phyloP scores from a whole-genome alignment of 495 filamentous ascomycete genomes.

The Aspergillus steynii region DNA sequence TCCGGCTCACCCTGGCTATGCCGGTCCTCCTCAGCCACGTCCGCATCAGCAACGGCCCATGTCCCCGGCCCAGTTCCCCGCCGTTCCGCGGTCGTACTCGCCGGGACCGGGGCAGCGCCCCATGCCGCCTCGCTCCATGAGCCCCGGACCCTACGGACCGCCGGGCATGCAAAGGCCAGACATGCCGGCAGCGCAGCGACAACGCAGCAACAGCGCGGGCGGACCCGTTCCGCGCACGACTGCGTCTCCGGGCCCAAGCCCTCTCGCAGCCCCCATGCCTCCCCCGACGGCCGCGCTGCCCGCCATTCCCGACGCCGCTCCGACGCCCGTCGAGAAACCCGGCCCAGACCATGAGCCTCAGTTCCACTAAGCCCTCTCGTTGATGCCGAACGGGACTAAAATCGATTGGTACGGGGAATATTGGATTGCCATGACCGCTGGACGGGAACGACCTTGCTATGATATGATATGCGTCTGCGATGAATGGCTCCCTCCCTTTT shows the following conservation, averaged over 20 bases:
- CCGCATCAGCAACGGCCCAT: slow-evolving; percentile 31
- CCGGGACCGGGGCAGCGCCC: slow-evolving; percentile 36
- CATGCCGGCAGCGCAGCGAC: slow-evolving; percentile 41
- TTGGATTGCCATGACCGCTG: slow-evolving; percentile 12
- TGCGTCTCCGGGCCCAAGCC: slow-evolving; percentile 60
- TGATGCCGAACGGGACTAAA: slow-evolving; percentile 3
- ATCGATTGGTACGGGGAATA: slow-evolving; percentile 7
- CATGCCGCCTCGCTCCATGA: slow-evolving; percentile 48
- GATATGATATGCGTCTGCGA: slow-evolving; percentile 27
- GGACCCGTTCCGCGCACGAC: slow-evolving; percentile 40
- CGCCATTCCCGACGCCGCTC: slow-evolving; percentile 26
- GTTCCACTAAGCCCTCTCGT: slow-evolving; percentile 2
- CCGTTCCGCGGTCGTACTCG: slow-evolving; percentile 46
- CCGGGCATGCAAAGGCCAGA: slow-evolving; percentile 47
- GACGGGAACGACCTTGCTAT: slow-evolving; percentile 10
- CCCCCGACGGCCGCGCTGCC: slow-evolving; percentile 37
- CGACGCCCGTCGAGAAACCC: slow-evolving; percentile 13
- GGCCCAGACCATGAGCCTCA: slow-evolving; percentile 6
- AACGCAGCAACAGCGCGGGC: slow-evolving; percentile 54
- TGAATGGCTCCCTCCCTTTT: slow-evolving; percentile 17
- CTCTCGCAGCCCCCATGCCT: slow-evolving; percentile 40
- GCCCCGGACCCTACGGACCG: slow-evolving; percentile 51
- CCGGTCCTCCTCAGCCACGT: slow-evolving; percentile 21
- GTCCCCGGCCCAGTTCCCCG: slow-evolving; percentile 37
- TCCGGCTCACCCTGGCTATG: slow-evolving; percentile 25